Evolutionary conservation across 2,329 filamentous ascomycete species (phyloP).

Genomic region (Nemania serpens): DNA sequence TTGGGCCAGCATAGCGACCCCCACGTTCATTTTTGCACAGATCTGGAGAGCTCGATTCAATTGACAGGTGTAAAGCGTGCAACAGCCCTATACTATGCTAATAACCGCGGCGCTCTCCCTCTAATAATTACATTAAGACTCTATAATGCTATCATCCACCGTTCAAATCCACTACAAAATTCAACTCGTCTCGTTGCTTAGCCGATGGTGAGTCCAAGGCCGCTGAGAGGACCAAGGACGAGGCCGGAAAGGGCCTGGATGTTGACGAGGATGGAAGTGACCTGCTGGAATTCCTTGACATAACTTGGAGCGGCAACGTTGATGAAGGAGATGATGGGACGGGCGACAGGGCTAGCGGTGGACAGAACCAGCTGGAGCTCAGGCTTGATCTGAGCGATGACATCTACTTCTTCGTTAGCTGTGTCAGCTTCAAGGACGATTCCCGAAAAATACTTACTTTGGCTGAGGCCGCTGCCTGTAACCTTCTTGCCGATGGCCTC

Average conservation of each 20-base stretch:
- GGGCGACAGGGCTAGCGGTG: constrained; percentile 32
- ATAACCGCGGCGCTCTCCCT: too few species aligned
- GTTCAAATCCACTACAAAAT: background rate
- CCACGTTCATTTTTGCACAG: too few species aligned
- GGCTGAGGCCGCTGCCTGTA: constrained; percentile 23
- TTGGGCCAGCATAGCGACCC: too few species aligned
- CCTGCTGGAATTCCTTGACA: constrained; percentile 28
- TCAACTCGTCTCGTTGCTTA: constrained; percentile 13
- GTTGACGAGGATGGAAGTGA: constrained; percentile 20
- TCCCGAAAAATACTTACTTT: constrained; percentile 28
- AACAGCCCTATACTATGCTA: too few species aligned
- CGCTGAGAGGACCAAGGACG: constrained; percentile 5
- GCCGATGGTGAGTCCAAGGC: background rate
- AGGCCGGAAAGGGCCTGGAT: constrained; percentile 14
- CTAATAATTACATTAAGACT: background rate
- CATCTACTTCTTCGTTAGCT: constrained; percentile 30
- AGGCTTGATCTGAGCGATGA: constrained; percentile 32
- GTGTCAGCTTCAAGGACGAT: rapidly evolving
- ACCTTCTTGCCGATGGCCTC: constrained; percentile 32
- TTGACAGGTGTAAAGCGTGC: too few species aligned
- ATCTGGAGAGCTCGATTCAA: too few species aligned
- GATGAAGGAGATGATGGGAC: constrained; percentile 35
- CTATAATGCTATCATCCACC: background rate
- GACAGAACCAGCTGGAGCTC: constrained; percentile 37
- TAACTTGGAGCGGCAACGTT: constrained; percentile 28